Evolutionary conservation across 1,284 basidiomycete genomes (phyloP), one percentile per base, ranked within the genome.

Genomic region (Austropuccinia psidii): DNA sequence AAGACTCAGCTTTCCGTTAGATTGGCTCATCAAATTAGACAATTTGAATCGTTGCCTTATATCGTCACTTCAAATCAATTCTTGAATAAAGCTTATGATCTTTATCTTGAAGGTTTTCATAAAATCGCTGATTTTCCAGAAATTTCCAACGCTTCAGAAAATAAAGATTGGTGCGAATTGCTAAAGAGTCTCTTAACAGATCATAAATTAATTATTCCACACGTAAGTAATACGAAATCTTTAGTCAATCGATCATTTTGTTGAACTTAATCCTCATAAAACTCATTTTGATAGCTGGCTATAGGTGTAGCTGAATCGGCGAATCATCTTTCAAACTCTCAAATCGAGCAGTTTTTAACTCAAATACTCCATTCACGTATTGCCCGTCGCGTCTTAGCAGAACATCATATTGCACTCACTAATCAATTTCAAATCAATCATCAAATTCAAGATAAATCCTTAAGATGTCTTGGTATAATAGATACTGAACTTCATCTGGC

Each of bases 321-420:
- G 0, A 91, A 90, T 19, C 87, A 90, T 79, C 85, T 95, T 13
- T 83, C 86, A 0, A 87, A 91, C 0, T 89, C 91, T 70, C 84
- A 86, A 66, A 84, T 95, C 17, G 92, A 95, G 80, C 85, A 89
- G 8, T 93, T 94, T 80, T 91, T 94, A 88, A 86, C 87, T 27
- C 86, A 91, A 31, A 95, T 95, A 93, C 85, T 95, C 9, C 85
- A 91, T 55, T 93, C 91, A 2, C 85, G 93, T 67, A 93, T 95
- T 79, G 93, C 91, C 9, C 85, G 92, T 29, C 86, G 93, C 49
- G 92, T 95, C 33, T 84, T 95, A 35, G 90, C 88, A 1, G 90
- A 94, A 79, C 92, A 95, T 78, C 92, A 95, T 77, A 87, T 94
- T 69, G 85, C 85, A 45, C 84, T 84, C 31, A 78, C 84, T 75